These are phyloP conservation scores for Penicillium goetzii DNA, from an alignment of 495 filamentous ascomycete species.

Conservation along the genomic window DNA sequence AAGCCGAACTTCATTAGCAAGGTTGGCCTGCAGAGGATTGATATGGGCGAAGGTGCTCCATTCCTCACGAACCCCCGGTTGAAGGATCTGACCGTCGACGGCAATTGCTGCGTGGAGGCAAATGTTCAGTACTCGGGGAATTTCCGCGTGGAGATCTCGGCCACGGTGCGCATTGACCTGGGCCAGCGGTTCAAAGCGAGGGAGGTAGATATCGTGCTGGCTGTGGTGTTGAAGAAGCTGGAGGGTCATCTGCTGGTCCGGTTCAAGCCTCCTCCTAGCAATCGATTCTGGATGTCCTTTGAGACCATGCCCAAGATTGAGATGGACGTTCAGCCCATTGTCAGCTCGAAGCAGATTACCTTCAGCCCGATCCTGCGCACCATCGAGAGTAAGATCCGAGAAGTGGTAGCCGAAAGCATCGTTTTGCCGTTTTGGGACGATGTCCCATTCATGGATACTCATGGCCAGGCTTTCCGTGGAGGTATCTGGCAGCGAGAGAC, in stretches of 20 bases:
- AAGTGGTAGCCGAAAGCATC: conserved; percentile 88
- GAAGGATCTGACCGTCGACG: conserved; percentile 88
- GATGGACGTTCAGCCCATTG: conserved; percentile 89
- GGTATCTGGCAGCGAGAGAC: conserved; percentile 81
- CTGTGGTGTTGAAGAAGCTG: conserved; percentile 81
- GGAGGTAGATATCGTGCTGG: conserved; percentile 87
- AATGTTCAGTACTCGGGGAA: conserved; percentile 88
- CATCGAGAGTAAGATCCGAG: conserved; percentile 91
- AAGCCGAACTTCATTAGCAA: conserved; percentile 87
- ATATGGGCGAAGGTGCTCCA: conserved; percentile 85
- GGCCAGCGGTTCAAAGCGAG: conserved; percentile 85
- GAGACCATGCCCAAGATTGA: conserved; percentile 90
- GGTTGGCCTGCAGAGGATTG: conserved; percentile 76
- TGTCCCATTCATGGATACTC: conserved; percentile 81
- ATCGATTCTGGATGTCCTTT: conserved; percentile 93
- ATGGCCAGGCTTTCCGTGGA: conserved; percentile 75
- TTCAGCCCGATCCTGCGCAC: conserved; percentile 88
- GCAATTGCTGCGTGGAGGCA: conserved; percentile 81
- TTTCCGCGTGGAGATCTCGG: conserved; percentile 84
- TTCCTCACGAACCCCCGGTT: conserved; percentile 87
- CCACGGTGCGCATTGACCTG: conserved; percentile 87
- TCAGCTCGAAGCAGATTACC: conserved; percentile 93
- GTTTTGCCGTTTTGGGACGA: conserved; percentile 98
- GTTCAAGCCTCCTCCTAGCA: conserved; percentile 94
- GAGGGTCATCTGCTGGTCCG: conserved; percentile 83